A percentile compares a stretch with the other conserved stretches of the same genome.
Conservation (phyloP, 345 rosid species). For the Brassica rapa region DNA sequence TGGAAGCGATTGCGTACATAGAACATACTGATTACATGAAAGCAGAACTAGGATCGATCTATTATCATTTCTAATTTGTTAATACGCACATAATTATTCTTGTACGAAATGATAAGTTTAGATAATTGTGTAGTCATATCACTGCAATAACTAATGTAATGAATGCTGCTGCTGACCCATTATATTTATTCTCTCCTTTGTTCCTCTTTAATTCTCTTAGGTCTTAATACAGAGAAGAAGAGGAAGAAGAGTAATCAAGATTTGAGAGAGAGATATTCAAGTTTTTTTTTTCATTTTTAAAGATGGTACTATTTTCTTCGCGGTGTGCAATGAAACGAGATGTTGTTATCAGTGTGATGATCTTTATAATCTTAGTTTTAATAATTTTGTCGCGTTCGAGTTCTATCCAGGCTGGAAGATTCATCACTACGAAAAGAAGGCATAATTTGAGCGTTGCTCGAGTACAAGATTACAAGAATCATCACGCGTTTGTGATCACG, state of each 20-base stretch:
- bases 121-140: slow-evolving; percentile 38
- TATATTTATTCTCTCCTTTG: slow-evolving; percentile 5
- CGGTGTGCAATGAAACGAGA: slow-evolving; percentile 34
- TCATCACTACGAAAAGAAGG: slow-evolving; percentile 3
- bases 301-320: slow-evolving; percentile 5
- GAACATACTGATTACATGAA: background rate
- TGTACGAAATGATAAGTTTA: slow-evolving; percentile 16
- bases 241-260: background rate
- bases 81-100: background rate
- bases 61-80: background rate
- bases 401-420: slow-evolving; percentile 23
- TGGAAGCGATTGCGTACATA: background rate
- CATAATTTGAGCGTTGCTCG: slow-evolving; percentile 5
- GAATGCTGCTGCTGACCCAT: slow-evolving; percentile 28
- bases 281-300: background rate
- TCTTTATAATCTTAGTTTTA: slow-evolving; percentile 21
- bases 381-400: slow-evolving; percentile 26
- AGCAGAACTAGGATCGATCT: background rate
- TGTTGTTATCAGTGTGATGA: slow-evolving; percentile 16
- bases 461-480: slow-evolving; percentile 15
- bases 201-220: slow-evolving; percentile 8
- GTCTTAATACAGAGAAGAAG: background rate
- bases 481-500: slow-evolving; percentile 11
- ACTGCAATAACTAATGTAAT: slow-evolving; percentile 29
- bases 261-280: background rate